These are phyloP conservation scores for Pseudonitzschia delicatissima DNA, from an alignment of 108 stramenopile species.

Conservation along the genomic window DNA sequence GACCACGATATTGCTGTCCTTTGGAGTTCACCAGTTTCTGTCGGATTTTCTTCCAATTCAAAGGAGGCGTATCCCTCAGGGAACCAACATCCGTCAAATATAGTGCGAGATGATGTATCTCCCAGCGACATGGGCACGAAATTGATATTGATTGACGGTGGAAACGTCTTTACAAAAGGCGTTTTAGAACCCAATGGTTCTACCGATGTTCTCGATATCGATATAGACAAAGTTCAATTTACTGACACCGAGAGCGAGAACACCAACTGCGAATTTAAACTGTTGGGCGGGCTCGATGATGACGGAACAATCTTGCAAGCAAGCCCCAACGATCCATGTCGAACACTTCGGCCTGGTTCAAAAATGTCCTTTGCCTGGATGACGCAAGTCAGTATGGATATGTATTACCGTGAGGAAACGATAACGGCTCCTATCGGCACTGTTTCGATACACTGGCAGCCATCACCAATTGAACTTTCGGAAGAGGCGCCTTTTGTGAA, in stretches of 20 bases:
- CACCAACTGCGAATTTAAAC: slow-evolving; percentile 5
- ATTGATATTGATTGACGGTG: slow-evolving; percentile 49
- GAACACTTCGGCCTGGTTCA: slow-evolving; percentile 30
- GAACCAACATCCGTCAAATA: slow-evolving; percentile 56
- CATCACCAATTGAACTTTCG: slow-evolving; percentile 38
- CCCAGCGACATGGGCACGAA: background rate
- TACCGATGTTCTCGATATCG: slow-evolving; percentile 33
- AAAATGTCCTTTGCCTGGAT: slow-evolving; percentile 58
- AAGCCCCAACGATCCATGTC: slow-evolving; percentile 19
- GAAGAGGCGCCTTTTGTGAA: slow-evolving; percentile 7
- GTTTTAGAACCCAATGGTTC: slow-evolving; percentile 39
- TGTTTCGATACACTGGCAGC: slow-evolving; percentile 65
- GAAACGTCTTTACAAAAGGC: slow-evolving; percentile 45
- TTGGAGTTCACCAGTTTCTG: slow-evolving; percentile 64
- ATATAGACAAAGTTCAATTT: slow-evolving; percentile 43
- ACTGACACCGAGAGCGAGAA: slow-evolving; percentile 5
- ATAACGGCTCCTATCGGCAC: slow-evolving; percentile 47
- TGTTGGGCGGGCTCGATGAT: slow-evolving; percentile 15
- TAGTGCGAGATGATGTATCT: background rate
- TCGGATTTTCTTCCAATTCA: slow-evolving; percentile 40
- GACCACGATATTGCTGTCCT: slow-evolving; percentile 40
- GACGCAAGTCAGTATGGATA: slow-evolving; percentile 30
- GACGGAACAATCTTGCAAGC: slow-evolving; percentile 27
- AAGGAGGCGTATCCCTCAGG: slow-evolving; percentile 55
- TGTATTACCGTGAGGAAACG: slow-evolving; percentile 19